A percentile compares a stretch with the other conserved stretches of the same genome.
These are phyloP conservation scores for Pugionium cornutum DNA, from an alignment of 345 rosid genomes.

Conservation along the genomic window DNA sequence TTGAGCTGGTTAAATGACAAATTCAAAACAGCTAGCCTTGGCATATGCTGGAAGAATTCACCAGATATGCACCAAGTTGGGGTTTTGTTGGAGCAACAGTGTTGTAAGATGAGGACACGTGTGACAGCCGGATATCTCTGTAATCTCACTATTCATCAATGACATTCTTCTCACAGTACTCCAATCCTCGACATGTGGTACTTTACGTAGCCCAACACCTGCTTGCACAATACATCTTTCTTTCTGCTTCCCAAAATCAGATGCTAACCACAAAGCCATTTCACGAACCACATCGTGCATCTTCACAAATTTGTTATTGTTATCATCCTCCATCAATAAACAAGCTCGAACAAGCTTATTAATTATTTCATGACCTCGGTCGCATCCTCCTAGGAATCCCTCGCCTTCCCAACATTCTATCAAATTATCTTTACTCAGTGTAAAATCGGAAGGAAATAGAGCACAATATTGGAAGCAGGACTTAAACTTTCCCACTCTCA, in stretches of 20 bases:
- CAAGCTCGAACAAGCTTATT: slow-evolving; percentile 23
- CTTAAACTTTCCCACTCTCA: slow-evolving; percentile 7
- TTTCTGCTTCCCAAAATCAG: not conserved
- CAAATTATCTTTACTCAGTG: not conserved
- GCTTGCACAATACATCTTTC: slow-evolving; percentile 4
- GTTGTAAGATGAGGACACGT: slow-evolving; percentile 33
- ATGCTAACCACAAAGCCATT: slow-evolving; percentile 16
- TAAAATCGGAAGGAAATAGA: slow-evolving; percentile 1
- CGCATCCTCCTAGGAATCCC: slow-evolving; percentile 6
- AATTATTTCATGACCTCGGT: slow-evolving; percentile 35
- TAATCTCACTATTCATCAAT: slow-evolving; percentile 27
- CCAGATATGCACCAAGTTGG: not conserved
- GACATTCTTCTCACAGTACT: slow-evolving; percentile 22
- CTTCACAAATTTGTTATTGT: not conserved
- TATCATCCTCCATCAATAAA: not conserved
- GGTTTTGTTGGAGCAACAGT: slow-evolving; percentile 27
- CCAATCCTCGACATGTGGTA: slow-evolving; percentile 10
- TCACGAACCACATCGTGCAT: slow-evolving; percentile 24
- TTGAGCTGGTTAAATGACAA: slow-evolving; percentile 13
- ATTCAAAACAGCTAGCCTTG: slow-evolving; percentile 39
- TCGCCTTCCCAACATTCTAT: slow-evolving; percentile 15
- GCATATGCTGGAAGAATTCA: slow-evolving; percentile 37
- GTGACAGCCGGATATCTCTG: slow-evolving; percentile 11
- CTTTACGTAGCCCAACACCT: not conserved
- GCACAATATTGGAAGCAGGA: slow-evolving; percentile 17